phyloP scores from a whole-genome alignment of 2,329 filamentous ascomycete genomes.

The Penicillium sp. region DNA sequence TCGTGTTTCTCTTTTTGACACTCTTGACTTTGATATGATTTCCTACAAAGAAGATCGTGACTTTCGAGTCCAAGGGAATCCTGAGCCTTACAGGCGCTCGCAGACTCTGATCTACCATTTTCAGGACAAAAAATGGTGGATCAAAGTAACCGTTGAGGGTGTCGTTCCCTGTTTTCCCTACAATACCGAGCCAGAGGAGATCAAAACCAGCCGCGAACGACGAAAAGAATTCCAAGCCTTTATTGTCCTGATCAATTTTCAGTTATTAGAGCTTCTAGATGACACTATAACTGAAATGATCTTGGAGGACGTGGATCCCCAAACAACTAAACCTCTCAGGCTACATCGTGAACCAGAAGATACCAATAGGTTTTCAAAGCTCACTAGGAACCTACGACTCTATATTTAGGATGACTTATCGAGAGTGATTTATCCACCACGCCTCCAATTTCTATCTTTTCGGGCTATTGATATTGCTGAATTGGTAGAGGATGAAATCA shows the following conservation, averaged over 20 bases:
- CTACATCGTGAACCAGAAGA: not conserved
- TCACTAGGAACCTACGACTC: conserved; percentile 3
- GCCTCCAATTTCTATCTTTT: conserved; percentile 13
- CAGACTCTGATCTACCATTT: conserved; percentile 13
- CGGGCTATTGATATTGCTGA: conserved; percentile 9
- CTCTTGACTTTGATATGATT: not conserved
- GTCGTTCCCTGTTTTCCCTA: not conserved
- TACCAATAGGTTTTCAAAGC: not conserved
- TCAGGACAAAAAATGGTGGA: conserved; percentile 18
- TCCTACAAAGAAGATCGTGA: not conserved
- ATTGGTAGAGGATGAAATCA: conserved; percentile 13
- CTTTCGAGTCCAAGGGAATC: not conserved
- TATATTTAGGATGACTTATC: conserved; percentile 11
- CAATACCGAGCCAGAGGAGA: not conserved
- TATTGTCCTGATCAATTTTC: conserved; percentile 15
- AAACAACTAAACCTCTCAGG: not conserved
- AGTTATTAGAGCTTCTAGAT: conserved; percentile 13
- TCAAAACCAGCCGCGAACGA: conserved; percentile 14
- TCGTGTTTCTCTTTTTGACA: not conserved
- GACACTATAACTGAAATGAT: conserved; percentile 22
- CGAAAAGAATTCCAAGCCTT: conserved; percentile 16
- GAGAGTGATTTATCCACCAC: conserved; percentile 12
- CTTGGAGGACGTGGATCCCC: not conserved
- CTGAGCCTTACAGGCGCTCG: not conserved
- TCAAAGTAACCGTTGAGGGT: conserved; percentile 18